These are phyloP conservation scores for Agaricus blazei DNA, from an alignment of 768 basidiomycete genomes.

Conservation along the genomic window DNA sequence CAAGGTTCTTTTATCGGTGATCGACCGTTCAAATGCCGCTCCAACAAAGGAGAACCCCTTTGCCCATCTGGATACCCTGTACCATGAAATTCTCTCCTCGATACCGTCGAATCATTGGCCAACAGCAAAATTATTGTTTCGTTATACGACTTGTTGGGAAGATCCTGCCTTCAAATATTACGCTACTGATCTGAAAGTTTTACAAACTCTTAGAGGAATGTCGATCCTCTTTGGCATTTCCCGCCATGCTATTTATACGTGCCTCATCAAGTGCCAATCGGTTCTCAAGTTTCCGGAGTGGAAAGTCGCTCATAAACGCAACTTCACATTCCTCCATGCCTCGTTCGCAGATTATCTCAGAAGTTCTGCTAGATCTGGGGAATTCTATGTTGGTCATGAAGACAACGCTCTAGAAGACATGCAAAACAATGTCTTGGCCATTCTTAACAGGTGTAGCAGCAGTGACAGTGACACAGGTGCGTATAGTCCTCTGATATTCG, in stretches of 20 bases:
- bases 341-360: too few relatives aligned
- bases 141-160: not conserved
- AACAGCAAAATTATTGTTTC: not conserved
- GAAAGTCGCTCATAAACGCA: not conserved
- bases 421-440: not conserved
- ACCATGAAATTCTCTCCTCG: not conserved
- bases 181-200: not conserved
- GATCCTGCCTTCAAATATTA: too few relatives aligned
- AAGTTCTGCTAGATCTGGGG: too few relatives aligned
- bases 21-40: not conserved
- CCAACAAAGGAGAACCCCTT: not conserved
- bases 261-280: not conserved
- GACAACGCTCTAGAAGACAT: not conserved
- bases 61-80: not conserved
- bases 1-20: not conserved
- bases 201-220: not conserved
- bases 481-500: too few relatives aligned
- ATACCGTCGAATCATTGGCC: not conserved
- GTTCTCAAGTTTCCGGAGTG: not conserved
- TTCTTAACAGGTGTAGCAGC: not conserved
- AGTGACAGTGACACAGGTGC: too few relatives aligned
- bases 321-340: too few relatives aligned
- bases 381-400: too few relatives aligned
- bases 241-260: not conserved
- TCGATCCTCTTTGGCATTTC: not conserved